Base-by-base conservation (phyloP, 805 yeast genomes). In the Ogataea trehaloabstinens region DNA sequence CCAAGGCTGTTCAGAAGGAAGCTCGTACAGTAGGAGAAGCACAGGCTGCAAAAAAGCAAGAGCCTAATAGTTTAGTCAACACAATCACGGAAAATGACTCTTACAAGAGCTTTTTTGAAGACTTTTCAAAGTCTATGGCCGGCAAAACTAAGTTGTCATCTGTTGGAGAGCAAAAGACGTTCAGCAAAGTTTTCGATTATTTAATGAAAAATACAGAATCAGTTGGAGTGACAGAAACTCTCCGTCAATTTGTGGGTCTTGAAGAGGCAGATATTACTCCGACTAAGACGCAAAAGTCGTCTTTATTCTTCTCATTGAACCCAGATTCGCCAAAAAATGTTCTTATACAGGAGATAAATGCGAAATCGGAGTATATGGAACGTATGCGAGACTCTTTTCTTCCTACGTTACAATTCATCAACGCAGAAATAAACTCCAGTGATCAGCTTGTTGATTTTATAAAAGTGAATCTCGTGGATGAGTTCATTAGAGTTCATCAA, bases 81-180 rank as follows among this genome's bases (percentile, higher is more conserved):
- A 28, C 42, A 16, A 35, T 52, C 10, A 42, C 53, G 16, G 40
- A 45, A 18, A 51, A 49, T 32, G 39, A 48, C 19, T 41, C 54
- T 5, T 58, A 57, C 37, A 41, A 53, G 24, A 46, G 37, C 11
- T 58, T 56, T 28, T 56, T 58, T 12, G 40, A 50, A 13, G 60
- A 51, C 18, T 57, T 55, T 34, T 52, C 57, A 17, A 42, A 45
- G 21, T 47, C 58, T 10, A 48, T 45, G 17, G 38, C 41, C 28
- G 33, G 34, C 12, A 44, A 42, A 25, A 35, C 46, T 11, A 50
- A 50, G 31, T 42, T 53, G 30, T 45, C 62, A 3, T 57, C 64
- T 0, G 50, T 58, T 29, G 60, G 60, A 27, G 66, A 61, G 34
- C 61, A 58, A 35, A 55, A 59, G 35, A 56, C 64, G 4, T 61